Percentiles rank a stretch among this genome's conserved stretches.
Conservation (phyloP, 805 yeast genomes). For the Cyberlindnera misumaiensis region DNA sequence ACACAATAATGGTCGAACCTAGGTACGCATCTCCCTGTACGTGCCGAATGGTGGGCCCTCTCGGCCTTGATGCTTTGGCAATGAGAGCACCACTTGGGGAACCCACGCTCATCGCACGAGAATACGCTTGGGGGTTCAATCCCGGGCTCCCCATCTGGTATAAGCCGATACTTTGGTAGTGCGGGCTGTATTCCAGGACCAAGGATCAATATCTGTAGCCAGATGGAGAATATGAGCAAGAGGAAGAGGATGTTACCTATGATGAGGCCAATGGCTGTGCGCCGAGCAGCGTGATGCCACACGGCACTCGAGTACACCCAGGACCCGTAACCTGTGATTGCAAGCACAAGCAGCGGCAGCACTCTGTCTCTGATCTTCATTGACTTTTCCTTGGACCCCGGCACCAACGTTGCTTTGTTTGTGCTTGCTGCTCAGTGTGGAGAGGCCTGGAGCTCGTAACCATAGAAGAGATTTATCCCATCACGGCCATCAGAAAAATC, state of each 20-base stretch:
- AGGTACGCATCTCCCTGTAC: conserved; percentile 51
- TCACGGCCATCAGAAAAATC: no score
- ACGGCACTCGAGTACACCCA: conserved; percentile 16
- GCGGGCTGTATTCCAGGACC: conserved; percentile 55
- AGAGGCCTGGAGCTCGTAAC: no score
- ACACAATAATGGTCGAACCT: conserved; percentile 80
- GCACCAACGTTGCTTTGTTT: no score
- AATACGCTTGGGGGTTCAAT: conserved; percentile 51
- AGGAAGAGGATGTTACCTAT: conserved; percentile 25
- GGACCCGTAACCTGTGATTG: conserved; percentile 14
- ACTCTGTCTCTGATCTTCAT: no score
- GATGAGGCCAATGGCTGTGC: conserved; percentile 25
- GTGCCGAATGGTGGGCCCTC: conserved; percentile 65
- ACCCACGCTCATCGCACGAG: conserved; percentile 64
- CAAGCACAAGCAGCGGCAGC: conserved; percentile 1
- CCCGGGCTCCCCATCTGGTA: conserved; percentile 12
- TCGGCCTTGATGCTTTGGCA: conserved; percentile 62
- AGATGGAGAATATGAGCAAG: conserved; percentile 26
- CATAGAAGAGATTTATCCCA: no score
- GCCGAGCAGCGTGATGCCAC: no score
- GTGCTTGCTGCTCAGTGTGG: no score
- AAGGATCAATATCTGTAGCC: conserved; percentile 37
- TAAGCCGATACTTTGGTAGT: conserved; percentile 30
- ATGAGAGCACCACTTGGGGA: conserved; percentile 66
- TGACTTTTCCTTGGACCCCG: no score